Evolutionary conservation across 805 yeast genomes (phyloP), one percentile per base, ranked within the genome.

Genomic region (Ogataea pilisensis): DNA sequence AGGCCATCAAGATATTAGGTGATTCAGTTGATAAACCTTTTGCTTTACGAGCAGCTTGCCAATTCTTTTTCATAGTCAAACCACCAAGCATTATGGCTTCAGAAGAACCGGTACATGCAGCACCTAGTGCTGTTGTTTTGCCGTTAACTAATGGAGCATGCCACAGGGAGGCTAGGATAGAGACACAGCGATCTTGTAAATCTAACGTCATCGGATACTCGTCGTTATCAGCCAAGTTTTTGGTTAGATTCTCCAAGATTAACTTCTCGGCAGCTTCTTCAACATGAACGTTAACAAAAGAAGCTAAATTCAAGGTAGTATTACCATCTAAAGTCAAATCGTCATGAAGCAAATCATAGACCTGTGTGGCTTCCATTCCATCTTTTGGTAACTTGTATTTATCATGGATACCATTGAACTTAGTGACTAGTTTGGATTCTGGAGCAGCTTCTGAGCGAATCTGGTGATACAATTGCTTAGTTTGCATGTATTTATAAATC

Each of bases 71-170:
- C 85, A 90, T 72, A 12, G 96, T 95, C 41, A 89, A 70, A 4
- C 96, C 97, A 33, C 95, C 97, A 38, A 89, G 75, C 85, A 88
- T 87, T 52, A 90, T 81, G 7, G 96, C 97, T 61, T 89, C 97
- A 1, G 91, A 81, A 1, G 96, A 88, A 5, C 97, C 97, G 2
- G 96, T 89, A 40, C 95, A 86, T 20, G 96, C 93, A 11, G 95
- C 80, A 19, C 97, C 97, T 24, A 87, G 69, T 3, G 95, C 79
- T 6, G 31, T 29, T 29, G 58, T 48, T 43, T 61, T 30, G 16
- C 18, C 16, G 2, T 21, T 17, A 4, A 16, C 24, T 39, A 42
- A 36, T 31, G 82, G 82, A 9, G 88, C 90, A 56, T 87, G 68
- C 96, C 96, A 89, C 54, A 89, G 61, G 55, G 82, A 75, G 9